Conservation (phyloP, 2,329 filamentous ascomycete species). For the Trichoderma cornu-damae region DNA sequence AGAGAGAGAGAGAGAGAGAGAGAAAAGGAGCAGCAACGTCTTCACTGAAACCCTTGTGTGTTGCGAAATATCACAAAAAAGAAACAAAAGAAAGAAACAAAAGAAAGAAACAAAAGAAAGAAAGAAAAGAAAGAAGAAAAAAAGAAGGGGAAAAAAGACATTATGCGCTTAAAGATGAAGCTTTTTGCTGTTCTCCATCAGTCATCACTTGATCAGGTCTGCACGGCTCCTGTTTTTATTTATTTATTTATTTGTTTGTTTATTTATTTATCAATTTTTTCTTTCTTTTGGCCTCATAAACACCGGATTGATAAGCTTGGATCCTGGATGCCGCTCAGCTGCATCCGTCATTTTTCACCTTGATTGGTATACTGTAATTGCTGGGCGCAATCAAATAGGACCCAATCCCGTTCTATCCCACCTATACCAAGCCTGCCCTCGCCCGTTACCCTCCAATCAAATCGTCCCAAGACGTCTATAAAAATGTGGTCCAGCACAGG, state of each 20-base stretch:
- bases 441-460: constrained; percentile 11
- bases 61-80: too few species aligned
- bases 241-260: too few species aligned
- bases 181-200: neutral
- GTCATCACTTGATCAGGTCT: neutral
- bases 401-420: neutral
- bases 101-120: too few species aligned
- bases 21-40: too few species aligned
- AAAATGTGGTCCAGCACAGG: constrained; percentile 19
- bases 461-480: constrained; percentile 9
- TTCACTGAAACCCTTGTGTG: too few species aligned
- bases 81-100: too few species aligned
- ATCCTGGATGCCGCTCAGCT: constrained; percentile 5
- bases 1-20: too few species aligned
- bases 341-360: constrained; percentile 12
- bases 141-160: too few species aligned
- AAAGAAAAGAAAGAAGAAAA: too few species aligned
- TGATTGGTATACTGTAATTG: constrained; percentile 9
- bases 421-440: constrained; percentile 11
- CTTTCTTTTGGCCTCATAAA: neutral
- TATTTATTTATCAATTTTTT: neutral
- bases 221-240: too few species aligned
- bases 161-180: neutral
- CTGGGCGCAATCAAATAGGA: neutral
- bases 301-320: neutral